Evolutionary conservation across 2,329 filamentous ascomycete genomes (phyloP), one percentile per base, ranked within the genome.

Genomic region (Fonsecaea multimorphosa): DNA sequence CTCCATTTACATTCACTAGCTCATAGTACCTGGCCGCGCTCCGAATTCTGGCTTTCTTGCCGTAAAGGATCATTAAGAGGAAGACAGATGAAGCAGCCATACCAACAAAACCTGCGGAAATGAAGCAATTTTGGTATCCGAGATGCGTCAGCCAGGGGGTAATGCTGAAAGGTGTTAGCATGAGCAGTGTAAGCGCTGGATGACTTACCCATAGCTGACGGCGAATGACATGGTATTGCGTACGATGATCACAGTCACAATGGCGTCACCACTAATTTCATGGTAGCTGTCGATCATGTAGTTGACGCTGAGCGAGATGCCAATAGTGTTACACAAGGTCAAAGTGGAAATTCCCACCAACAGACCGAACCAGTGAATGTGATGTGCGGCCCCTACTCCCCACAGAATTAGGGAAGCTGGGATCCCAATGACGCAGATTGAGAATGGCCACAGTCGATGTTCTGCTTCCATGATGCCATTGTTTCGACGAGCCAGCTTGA

Each of bases 201-300:
- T 57, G 22, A 63, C 58, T 49, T 44, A 58, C 38, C 55, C 55
- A 55, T 64, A 64, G 29, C 29, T 31, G 29, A 31, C 29, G 29
- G 29, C 29, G 29, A 31, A 31, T 31, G 29, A 31, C 29, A 31
- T 31, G 29, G 80, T 83, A 65, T 84, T 84, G 4, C 83, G 74
- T 5, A 81, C 72, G 1, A 84, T 68, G 38, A 84, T 84, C 11
- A 84, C 81, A 3, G 81, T 81, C 6, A 82, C 78, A 64, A 84
- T 80, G 1, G 82, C 80, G 68, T 84, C 82, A 0, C 82, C 82
- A 46, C 77, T 76, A 3, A 84, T 70, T 4, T 80, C 82, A 29
- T 79, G 78, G 65, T 84, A 85, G 22, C 75, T 78, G 67, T 84
- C 83, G 40, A 84, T 82, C 65, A 77, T 76, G 65, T 85, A 84